Percentiles rank a stretch among this genome's conserved stretches.
Evolutionary conservation across 352 stramenopile genomes (phyloP).

Genomic region (Pythium apleroticum): DNA sequence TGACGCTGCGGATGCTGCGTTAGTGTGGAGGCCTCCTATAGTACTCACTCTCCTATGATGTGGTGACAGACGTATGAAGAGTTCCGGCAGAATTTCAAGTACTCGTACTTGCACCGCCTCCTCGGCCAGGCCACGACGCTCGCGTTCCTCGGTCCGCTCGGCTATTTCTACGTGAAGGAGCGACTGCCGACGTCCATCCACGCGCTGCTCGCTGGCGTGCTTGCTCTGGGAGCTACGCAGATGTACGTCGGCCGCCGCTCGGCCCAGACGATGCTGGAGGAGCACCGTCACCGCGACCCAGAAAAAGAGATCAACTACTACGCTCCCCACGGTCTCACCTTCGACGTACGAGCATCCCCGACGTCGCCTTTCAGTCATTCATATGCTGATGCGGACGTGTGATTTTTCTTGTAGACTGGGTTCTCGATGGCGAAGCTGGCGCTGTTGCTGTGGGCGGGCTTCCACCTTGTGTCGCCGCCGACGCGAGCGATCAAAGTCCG

Average conservation of each 20-base stretch:
- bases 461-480: constrained; percentile 53
- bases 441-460: constrained; percentile 60
- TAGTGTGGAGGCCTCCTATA: no score
- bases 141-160: constrained; percentile 86
- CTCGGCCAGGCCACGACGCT: constrained; percentile 91
- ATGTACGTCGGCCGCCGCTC: constrained; percentile 54
- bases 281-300: constrained; percentile 23
- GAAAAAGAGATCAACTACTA: constrained; percentile 26
- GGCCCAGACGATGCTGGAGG: constrained; percentile 41
- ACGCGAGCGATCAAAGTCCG: constrained; percentile 53
- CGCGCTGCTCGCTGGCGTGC: constrained; percentile 37
- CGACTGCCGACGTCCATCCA: constrained; percentile 57
- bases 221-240: constrained; percentile 46
- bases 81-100: constrained; percentile 96
- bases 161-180: constrained; percentile 89
- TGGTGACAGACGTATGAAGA: constrained; percentile 94
- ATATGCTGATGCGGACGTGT: neutral
- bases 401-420: constrained; percentile 35
- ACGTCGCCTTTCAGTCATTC: neutral
- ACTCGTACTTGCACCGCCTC: constrained; percentile 91
- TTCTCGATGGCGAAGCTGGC: constrained; percentile 69
- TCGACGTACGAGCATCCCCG: constrained; percentile 9
- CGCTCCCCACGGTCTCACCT: constrained; percentile 24
- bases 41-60: no score
- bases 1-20: no score